These are phyloP conservation scores for Penicillium maclennaniae DNA, from an alignment of 495 filamentous ascomycete genomes.

Conservation along the genomic window DNA sequence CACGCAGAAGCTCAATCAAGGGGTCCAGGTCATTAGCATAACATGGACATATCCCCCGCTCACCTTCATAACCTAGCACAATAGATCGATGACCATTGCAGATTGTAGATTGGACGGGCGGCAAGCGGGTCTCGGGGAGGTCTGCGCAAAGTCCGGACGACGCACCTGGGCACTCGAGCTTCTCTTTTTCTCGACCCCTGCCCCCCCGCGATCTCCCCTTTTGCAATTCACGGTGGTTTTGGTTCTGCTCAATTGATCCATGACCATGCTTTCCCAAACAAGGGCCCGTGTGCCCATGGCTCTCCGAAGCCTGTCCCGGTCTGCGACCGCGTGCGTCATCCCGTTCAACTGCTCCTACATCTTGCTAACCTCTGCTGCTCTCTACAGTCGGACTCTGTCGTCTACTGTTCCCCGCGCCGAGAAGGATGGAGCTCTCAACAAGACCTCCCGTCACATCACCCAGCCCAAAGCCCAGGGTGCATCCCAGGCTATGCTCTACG, in stretches of 20 bases:
- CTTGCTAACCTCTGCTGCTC: constrained; percentile 12
- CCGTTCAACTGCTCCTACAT: constrained; percentile 1
- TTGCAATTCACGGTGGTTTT: constrained; percentile 9
- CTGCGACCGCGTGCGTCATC: constrained; percentile 22
- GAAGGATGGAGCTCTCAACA: constrained; percentile 60
- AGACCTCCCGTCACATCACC: constrained; percentile 76
- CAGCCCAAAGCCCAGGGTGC: constrained; percentile 97
- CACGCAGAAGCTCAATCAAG: too few relatives aligned
- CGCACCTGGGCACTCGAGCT: constrained; percentile 20
- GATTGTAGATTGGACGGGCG: constrained; percentile 21
- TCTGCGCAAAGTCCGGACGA: constrained; percentile 23
- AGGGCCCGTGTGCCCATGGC: constrained; percentile 42
- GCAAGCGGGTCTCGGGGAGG: constrained; percentile 23
- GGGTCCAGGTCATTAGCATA: too few relatives aligned
- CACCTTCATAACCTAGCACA: neutral
- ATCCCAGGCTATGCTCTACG: constrained; percentile 98
- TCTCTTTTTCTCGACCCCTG: constrained; percentile 18
- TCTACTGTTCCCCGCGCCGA: constrained; percentile 43
- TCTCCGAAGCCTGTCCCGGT: constrained; percentile 34
- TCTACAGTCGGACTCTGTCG: constrained; percentile 44
- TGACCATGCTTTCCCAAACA: constrained; percentile 41
- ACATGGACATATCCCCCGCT: too few relatives aligned
- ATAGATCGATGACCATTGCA: constrained; percentile 21
- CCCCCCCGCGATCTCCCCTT: constrained; percentile 13
- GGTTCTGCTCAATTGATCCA: constrained; percentile 3